A percentile compares a stretch with the other conserved stretches of the same genome.
These are phyloP conservation scores for Cladosporium halotolerans DNA, from an alignment of 2,329 filamentous ascomycete species.

Conservation along the genomic window DNA sequence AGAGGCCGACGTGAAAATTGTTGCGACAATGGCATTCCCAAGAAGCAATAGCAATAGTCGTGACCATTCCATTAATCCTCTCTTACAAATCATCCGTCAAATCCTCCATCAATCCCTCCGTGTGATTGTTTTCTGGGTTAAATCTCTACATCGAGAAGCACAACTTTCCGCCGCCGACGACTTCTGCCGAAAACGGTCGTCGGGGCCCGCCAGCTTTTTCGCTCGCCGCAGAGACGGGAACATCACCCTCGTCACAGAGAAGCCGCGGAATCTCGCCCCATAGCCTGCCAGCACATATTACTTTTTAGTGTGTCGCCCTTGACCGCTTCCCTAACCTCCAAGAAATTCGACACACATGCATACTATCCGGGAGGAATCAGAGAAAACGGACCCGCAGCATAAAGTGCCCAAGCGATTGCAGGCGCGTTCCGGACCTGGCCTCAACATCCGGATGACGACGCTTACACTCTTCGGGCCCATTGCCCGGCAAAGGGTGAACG, in stretches of 20 bases:
- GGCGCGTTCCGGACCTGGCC: slow-evolving; percentile 8
- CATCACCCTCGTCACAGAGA: too few species aligned
- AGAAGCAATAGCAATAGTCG: too few species aligned
- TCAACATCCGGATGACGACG: slow-evolving; percentile 13
- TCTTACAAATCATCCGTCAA: too few species aligned
- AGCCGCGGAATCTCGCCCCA: too few species aligned
- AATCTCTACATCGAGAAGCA: background rate
- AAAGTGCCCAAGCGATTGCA: slow-evolving; percentile 10
- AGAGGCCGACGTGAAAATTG: too few species aligned
- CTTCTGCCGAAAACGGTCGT: background rate
- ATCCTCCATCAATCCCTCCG: too few species aligned
- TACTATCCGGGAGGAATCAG: slow-evolving; percentile 6
- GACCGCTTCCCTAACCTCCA: background rate
- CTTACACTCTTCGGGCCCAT: slow-evolving; percentile 25
- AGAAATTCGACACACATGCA: slow-evolving; percentile 2
- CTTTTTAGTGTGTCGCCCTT: background rate
- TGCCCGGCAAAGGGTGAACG: slow-evolving; percentile 27
- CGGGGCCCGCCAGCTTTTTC: too few species aligned
- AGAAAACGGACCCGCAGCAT: slow-evolving; percentile 1
- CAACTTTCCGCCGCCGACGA: background rate
- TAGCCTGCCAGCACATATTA: too few species aligned
- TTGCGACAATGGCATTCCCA: too few species aligned
- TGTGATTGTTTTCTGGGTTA: too few species aligned
- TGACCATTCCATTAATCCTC: too few species aligned
- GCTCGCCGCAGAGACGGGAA: too few species aligned